phyloP scores from a whole-genome alignment of 495 filamentous ascomycete genomes.

The Xylaria scruposa region DNA sequence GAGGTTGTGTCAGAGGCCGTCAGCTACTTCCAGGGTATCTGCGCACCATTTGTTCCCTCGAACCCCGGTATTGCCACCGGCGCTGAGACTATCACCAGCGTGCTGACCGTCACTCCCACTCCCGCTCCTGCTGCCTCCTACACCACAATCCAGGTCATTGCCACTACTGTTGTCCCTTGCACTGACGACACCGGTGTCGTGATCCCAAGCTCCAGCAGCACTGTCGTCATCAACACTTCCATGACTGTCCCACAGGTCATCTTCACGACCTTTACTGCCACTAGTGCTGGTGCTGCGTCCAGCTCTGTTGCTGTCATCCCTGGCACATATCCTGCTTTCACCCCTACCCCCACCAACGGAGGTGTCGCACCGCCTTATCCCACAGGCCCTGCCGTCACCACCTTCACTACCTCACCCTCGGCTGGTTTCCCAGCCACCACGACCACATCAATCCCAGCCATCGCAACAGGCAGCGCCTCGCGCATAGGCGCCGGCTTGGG shows the following conservation, averaged over 20 bases:
- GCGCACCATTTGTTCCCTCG: slow-evolving; percentile 70
- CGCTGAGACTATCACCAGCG: slow-evolving; percentile 60
- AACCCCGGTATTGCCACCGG: slow-evolving; percentile 89
- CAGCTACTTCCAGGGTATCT: slow-evolving; percentile 90
- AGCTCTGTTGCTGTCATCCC: slow-evolving; percentile 58
- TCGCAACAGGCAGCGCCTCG: slow-evolving; percentile 46
- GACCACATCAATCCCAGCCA: slow-evolving; percentile 30
- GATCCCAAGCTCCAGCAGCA: slow-evolving; percentile 61
- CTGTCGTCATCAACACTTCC: slow-evolving; percentile 61
- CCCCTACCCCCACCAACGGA: slow-evolving; percentile 31
- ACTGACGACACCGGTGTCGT: slow-evolving; percentile 54
- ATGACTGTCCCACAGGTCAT: slow-evolving; percentile 76
- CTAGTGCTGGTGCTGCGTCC: slow-evolving; percentile 38
- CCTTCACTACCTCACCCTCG: slow-evolving; percentile 35
- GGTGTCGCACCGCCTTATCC: slow-evolving; percentile 36
- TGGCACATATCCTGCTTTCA: slow-evolving; percentile 45
- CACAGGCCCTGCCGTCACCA: slow-evolving; percentile 33
- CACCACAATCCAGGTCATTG: slow-evolving; percentile 66
- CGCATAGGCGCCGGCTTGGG: slow-evolving; percentile 48
- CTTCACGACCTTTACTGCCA: slow-evolving; percentile 64
- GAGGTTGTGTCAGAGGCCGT: slow-evolving; percentile 73
- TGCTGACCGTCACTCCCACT: slow-evolving; percentile 60
- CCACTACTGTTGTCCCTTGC: slow-evolving; percentile 60
- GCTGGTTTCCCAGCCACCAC: slow-evolving; percentile 42
- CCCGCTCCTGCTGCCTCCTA: slow-evolving; percentile 52